Evolutionary conservation across 2,329 filamentous ascomycete genomes (phyloP).

Genomic region (Talaromyces sp.): DNA sequence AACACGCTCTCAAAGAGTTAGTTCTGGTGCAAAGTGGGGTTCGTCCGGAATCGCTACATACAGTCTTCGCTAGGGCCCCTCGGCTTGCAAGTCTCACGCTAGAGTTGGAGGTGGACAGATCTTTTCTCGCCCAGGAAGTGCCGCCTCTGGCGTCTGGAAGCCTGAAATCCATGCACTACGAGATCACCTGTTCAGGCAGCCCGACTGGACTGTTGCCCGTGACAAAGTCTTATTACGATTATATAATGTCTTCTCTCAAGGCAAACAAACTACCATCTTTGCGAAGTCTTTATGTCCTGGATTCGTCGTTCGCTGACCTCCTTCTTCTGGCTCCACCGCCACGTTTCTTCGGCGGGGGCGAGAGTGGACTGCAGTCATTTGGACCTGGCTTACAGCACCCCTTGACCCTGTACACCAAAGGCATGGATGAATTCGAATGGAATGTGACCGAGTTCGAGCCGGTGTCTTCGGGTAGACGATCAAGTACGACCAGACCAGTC

Average conservation of each 20-base stretch:
- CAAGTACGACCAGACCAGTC: constrained; percentile 44
- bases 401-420: constrained; percentile 63
- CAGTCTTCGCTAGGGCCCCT: constrained; percentile 42
- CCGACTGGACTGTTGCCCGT: constrained; percentile 54
- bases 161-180: constrained; percentile 72
- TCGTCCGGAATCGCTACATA: constrained; percentile 38
- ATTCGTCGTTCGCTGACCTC: constrained; percentile 75
- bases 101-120: constrained; percentile 53
- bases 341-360: constrained; percentile 47
- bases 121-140: constrained; percentile 54
- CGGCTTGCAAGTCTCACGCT: constrained; percentile 50
- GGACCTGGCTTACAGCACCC: constrained; percentile 50
- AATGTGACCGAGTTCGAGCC: constrained; percentile 61
- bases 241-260: constrained; percentile 78
- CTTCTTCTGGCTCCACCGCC: constrained; percentile 68
- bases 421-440: constrained; percentile 65
- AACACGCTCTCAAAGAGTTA: constrained; percentile 61
- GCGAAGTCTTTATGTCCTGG: constrained; percentile 76
- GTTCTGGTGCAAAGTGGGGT: constrained; percentile 71
- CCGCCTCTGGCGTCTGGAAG: constrained; percentile 65
- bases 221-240: constrained; percentile 69
- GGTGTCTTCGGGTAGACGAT: constrained; percentile 32
- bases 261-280: constrained; percentile 70
- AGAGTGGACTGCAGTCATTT: constrained; percentile 25
- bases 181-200: constrained; percentile 62